A percentile compares a stretch with the other conserved stretches of the same genome.
phyloP scores from a whole-genome alignment of 2,329 filamentous ascomycete genomes.

The Eutypa lata region DNA sequence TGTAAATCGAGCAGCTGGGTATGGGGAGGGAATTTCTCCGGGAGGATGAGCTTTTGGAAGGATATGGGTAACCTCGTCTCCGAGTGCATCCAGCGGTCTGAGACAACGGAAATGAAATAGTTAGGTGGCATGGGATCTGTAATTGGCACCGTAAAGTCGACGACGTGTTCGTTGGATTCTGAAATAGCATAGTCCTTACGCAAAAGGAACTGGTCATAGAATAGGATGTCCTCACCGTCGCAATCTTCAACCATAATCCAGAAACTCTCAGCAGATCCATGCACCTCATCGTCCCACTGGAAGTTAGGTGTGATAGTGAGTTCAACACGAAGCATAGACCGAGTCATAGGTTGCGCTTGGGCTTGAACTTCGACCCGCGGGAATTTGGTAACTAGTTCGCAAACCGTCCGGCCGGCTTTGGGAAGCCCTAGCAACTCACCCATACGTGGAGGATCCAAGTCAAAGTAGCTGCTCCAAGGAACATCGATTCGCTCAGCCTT shows the following conservation, averaged over 20 bases:
- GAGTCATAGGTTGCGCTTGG: slow-evolving; percentile 89
- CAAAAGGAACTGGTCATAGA: slow-evolving; percentile 90
- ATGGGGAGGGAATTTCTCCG: slow-evolving; percentile 92
- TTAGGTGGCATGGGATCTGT: slow-evolving; percentile 98
- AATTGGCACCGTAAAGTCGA: slow-evolving; percentile 95
- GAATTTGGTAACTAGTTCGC: slow-evolving; percentile 85
- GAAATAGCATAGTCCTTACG: slow-evolving; percentile 82
- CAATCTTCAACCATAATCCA: slow-evolving; percentile 98
- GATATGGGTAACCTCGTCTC: slow-evolving; percentile 91
- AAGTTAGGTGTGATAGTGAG: slow-evolving; percentile 92
- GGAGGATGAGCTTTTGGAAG: slow-evolving; percentile 91
- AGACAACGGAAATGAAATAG: slow-evolving; percentile 94
- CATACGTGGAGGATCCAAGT: slow-evolving; percentile 94
- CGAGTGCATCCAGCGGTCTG: slow-evolving; percentile 97
- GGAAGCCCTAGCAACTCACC: slow-evolving; percentile 89
- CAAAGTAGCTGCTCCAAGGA: slow-evolving; percentile 90
- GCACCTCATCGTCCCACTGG: slow-evolving; percentile 87
- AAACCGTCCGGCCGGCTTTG: slow-evolving; percentile 82
- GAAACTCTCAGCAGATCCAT: slow-evolving; percentile 86
- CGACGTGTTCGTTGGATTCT: slow-evolving; percentile 87
- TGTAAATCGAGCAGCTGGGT: slow-evolving; percentile 91
- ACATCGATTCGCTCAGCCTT: slow-evolving; percentile 96
- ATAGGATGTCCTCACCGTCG: slow-evolving; percentile 92
- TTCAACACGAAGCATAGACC: slow-evolving; percentile 88
- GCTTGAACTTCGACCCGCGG: slow-evolving; percentile 90